Base-by-base conservation (phyloP, 2,329 filamentous ascomycete genomes). In the Colletotrichum orchidophilum region DNA sequence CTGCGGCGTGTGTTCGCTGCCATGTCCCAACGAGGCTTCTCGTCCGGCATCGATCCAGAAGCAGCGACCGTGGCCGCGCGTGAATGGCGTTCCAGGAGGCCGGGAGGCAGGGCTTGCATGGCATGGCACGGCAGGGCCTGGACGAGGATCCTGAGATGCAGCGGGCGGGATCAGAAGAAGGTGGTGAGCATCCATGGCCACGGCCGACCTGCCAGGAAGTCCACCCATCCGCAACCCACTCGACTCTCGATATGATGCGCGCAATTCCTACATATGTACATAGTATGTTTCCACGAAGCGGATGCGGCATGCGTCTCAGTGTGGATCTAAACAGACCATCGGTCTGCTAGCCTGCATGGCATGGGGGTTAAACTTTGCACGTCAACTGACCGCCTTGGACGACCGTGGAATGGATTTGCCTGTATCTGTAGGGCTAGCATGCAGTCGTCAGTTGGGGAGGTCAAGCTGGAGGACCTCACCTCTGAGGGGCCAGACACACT, bases 141-240 rank as follows among this genome's bases (percentile, higher is more conserved):
- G 67, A 46, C 63, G 68, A 71, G 68, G 68, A 71, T 67, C 68
- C 67, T 67, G 63, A 71, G 68, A 71, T 71, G 68, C 63, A 67
- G 68, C 68, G 63, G 63, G 68, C 60, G 68, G 63, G 52, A 71
- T 58, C 63, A 67, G 50, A 58, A 61, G 52, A 53, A 57, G 57
- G 68, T 67, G 57, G 63, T 67, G 63, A 67, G 63, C 42, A 69
- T 60, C 60, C 66, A 69, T 54, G 68, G 35, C 57, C 55, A 70
- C 46, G 9, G 57, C 24, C 39, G 31, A 26, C 57, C 57, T n/a
- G 67, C 63, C 49, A 52, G 49, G 26, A 52, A 52, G 46, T 11
- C 55, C 54, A 61, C 21, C 63, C 64, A 39, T 57, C 46, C 50
- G 11, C 42, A 52, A 27, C 52, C 68, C 52, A 24, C 68, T 52